A percentile compares a stretch with the other conserved stretches of the same genome.
These are phyloP conservation scores for Paramecium caudatum DNA, from an alignment of 73 alveolate species.

Conservation along the genomic window DNA sequence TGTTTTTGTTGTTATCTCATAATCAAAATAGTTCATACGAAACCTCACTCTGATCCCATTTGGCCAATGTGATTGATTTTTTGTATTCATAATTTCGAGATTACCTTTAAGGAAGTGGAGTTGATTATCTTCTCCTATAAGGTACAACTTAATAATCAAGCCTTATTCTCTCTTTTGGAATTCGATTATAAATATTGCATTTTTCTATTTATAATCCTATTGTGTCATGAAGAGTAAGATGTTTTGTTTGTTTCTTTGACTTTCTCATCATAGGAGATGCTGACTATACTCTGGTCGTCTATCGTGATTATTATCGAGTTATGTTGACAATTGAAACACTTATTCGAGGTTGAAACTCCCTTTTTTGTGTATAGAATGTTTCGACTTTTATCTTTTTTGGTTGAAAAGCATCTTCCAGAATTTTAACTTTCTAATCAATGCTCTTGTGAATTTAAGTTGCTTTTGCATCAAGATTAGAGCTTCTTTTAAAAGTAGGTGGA, in stretches of 20 bases:
- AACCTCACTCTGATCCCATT: conserved; percentile 19
- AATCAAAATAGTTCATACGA: conserved; percentile 30
- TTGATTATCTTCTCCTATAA: not conserved
- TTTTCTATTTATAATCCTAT: not conserved
- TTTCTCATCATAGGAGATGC: conserved; percentile 36
- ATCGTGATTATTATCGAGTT: not conserved
- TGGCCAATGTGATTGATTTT: not conserved
- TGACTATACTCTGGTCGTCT: conserved; percentile 19
- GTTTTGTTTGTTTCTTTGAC: not conserved
- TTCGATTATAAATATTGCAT: not conserved
- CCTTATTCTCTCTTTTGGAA: conserved; percentile 1
- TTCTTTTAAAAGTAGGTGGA: not conserved
- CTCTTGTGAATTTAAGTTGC: not conserved
- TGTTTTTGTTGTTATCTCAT: not conserved
- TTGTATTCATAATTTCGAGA: not conserved
- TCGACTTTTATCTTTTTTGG: not conserved
- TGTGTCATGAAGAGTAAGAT: not conserved
- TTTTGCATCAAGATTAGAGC: not conserved
- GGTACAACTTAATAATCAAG: not conserved
- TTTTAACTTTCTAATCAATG: not conserved
- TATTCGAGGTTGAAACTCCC: not conserved
- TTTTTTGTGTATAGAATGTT: not conserved
- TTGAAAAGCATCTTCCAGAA: not conserved
- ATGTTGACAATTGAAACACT: not conserved
- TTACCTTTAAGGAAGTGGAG: not conserved